phyloP scores from a whole-genome alignment of 768 basidiomycete species.

The Podaxis sp. region DNA sequence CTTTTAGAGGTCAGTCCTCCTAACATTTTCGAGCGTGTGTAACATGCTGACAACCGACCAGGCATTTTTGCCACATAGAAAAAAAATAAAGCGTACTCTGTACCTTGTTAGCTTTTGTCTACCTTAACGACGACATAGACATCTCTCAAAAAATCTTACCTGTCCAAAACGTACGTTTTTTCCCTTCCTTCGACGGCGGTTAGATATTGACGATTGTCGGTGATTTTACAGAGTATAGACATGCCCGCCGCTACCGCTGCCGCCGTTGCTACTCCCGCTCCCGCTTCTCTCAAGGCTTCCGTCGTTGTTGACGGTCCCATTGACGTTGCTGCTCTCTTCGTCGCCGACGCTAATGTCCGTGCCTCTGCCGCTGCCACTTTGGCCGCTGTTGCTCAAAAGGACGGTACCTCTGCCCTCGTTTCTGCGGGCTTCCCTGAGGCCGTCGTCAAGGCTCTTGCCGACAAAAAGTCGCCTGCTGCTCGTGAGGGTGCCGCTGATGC shows the following conservation, averaged over 20 bases:
- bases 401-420: conserved; percentile 76
- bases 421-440: conserved; percentile 71
- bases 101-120: conserved; percentile 56
- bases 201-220: background rate
- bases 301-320: conserved; percentile 55
- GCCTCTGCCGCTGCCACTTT: conserved; percentile 68
- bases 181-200: background rate
- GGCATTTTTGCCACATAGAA: conserved; percentile 37
- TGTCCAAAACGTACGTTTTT: conserved; percentile 38
- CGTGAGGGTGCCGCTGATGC: conserved; percentile 87
- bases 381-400: conserved; percentile 76
- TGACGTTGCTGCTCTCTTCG: conserved; percentile 77
- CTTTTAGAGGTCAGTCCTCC: conserved; percentile 38
- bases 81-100: conserved; percentile 68
- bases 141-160: conserved; percentile 33
- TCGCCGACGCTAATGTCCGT: conserved; percentile 81
- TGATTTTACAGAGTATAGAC: conserved; percentile 33
- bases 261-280: conserved; percentile 54
- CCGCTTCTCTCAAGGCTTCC: conserved; percentile 72
- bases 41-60: conserved; percentile 18
- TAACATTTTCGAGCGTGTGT: background rate
- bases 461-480: conserved; percentile 93
- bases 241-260: conserved; percentile 83
- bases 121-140: conserved; percentile 44
- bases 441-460: conserved; percentile 78